phyloP scores from a whole-genome alignment of 495 filamentous ascomycete species.

The Hypoxylon intermedium region DNA sequence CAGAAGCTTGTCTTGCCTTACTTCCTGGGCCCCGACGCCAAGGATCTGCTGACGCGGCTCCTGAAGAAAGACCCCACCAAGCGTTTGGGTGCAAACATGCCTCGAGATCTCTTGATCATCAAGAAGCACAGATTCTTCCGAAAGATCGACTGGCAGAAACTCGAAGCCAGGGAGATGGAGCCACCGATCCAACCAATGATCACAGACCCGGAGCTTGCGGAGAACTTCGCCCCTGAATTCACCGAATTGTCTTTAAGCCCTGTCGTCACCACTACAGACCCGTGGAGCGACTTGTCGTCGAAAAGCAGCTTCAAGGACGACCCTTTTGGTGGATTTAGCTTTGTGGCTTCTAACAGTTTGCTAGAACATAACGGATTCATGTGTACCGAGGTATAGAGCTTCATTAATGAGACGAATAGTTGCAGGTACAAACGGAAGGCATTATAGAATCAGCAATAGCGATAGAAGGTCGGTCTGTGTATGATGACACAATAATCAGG shows the following conservation, averaged over 20 bases:
- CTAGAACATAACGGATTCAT: slow-evolving; percentile 64
- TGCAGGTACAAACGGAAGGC: neutral
- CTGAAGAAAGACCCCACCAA: slow-evolving; percentile 91
- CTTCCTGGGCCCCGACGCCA: slow-evolving; percentile 86
- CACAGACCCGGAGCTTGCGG: slow-evolving; percentile 91
- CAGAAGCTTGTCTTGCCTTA: slow-evolving; percentile 87
- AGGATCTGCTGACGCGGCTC: slow-evolving; percentile 87
- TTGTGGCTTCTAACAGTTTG: slow-evolving; percentile 86
- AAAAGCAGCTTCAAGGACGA: slow-evolving; percentile 62
- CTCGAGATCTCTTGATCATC: slow-evolving; percentile 81
- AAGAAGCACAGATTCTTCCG: slow-evolving; percentile 96
- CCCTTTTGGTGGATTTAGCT: slow-evolving; percentile 94
- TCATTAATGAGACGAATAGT: neutral
- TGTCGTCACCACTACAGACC: slow-evolving; percentile 55
- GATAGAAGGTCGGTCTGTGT: neutral
- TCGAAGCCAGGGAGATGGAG: slow-evolving; percentile 77
- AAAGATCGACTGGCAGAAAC: slow-evolving; percentile 88
- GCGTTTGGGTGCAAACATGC: slow-evolving; percentile 85
- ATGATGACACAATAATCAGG: neutral
- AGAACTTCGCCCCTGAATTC: slow-evolving; percentile 92
- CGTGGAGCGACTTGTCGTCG: slow-evolving; percentile 41
- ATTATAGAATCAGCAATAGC: neutral
- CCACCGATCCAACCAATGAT: slow-evolving; percentile 91
- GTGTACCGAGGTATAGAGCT: slow-evolving; percentile 16
- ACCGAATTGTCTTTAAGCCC: slow-evolving; percentile 84